These are phyloP conservation scores for Trichoderma lentiforme DNA, from an alignment of 2,329 filamentous ascomycete species.

Conservation along the genomic window DNA sequence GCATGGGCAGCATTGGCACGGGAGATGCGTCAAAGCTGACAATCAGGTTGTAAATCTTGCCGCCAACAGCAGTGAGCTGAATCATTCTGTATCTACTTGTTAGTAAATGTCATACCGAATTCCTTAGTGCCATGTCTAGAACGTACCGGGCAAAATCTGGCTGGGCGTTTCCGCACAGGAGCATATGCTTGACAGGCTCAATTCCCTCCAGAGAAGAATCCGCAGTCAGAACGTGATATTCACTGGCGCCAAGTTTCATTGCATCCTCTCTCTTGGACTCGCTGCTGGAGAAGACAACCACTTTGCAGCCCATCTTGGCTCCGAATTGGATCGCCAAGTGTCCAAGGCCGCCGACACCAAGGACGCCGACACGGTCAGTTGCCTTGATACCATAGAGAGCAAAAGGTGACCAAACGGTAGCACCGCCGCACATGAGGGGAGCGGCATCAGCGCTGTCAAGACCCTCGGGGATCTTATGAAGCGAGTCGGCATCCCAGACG, in stretches of 20 bases:
- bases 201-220: slow-evolving; percentile 7
- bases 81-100: background rate
- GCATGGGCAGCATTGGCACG: background rate
- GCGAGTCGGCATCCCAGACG: slow-evolving; percentile 34
- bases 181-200: slow-evolving; percentile 11
- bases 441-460: slow-evolving; percentile 59
- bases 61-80: background rate
- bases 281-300: slow-evolving; percentile 60
- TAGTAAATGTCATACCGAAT: background rate
- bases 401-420: slow-evolving; percentile 62
- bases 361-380: slow-evolving; percentile 69
- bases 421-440: slow-evolving; percentile 75
- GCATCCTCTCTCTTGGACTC: slow-evolving; percentile 54
- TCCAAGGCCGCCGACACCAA: slow-evolving; percentile 65
- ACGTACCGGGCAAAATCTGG: slow-evolving; percentile 4
- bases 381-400: slow-evolving; percentile 68
- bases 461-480: slow-evolving; percentile 61
- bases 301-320: slow-evolving; percentile 61
- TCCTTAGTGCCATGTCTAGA: accelerated
- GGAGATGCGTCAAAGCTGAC: background rate
- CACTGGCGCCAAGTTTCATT: slow-evolving; percentile 10
- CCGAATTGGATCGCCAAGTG: slow-evolving; percentile 67
- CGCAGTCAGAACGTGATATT: slow-evolving; percentile 4
- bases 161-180: slow-evolving; percentile 16
- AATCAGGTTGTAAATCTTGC: slow-evolving; percentile 3